Evolutionary conservation across 2,329 filamentous ascomycete species (phyloP), one percentile per base, ranked within the genome.

Genomic region (Neonectria faginata): DNA sequence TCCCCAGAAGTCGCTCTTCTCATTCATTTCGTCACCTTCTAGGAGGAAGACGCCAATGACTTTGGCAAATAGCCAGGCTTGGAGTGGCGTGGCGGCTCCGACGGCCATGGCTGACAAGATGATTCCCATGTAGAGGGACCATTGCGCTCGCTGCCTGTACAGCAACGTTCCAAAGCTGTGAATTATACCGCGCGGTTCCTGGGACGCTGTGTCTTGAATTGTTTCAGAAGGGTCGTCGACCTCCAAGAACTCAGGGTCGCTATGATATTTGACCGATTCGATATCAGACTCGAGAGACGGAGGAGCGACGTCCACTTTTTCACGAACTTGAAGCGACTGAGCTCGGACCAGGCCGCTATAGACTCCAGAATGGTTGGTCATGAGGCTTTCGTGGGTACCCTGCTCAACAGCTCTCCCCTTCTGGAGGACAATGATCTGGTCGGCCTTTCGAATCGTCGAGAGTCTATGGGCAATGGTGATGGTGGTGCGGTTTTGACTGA

Each of bases 381-480:
- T 79, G 0, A 92, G 81, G 25, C 86, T 83, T 2, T 85, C 78
- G 58, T 92, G 89, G 0, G 82, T 86, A 0, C 89, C 90, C 70
- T 88, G 79, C 74, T 92, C 89, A 3, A 89, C 80, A 2, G 89
- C 82, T 36, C 79, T 76, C 0, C 90, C 90, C 51, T 86, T 81
- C 3, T 86, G 80, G 66, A 92, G 79, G 2, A 92, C 89, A 4
- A 92, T 79, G 50, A 92, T 92, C 58, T 87, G 85, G 66, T 92
- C 86, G 0, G 90, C 89, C 56, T 86, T 83, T 68, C 84, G 85
- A 60, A 89, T 85, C 0, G 87, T 89, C 0, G 84, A 85, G 2
- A 90, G 78, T 0, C 88, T 79, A 75, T 90, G 88, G 0, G 90
- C 89, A 60, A 92, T 90, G 8, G 88, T 84, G 59, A 92, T 86